A percentile compares a stretch with the other conserved stretches of the same genome.
Conservation (phyloP, 768 basidiomycete genomes). For the Paxillus rubicundulus region DNA sequence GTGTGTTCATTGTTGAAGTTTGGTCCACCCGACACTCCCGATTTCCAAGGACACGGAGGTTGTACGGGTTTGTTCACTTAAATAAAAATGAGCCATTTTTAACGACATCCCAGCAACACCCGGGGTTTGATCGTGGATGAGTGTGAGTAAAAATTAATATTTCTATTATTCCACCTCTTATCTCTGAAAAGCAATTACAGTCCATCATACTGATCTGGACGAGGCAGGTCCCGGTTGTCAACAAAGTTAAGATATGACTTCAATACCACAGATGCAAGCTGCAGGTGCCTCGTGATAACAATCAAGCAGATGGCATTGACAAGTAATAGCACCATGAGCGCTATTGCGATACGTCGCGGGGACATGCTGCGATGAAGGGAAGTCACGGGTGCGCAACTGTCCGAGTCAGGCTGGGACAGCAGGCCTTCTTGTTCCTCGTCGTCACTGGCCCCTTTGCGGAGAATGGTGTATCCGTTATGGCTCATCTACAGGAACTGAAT, state of each 20-base stretch:
- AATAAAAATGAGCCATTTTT: background rate
- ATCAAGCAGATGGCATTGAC: conserved; percentile 25
- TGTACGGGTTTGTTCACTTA: too few relatives aligned
- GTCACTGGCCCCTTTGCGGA: conserved; percentile 8
- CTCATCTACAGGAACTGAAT: conserved; percentile 16
- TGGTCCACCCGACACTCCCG: background rate
- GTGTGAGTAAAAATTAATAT: background rate
- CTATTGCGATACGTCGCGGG: conserved; percentile 13
- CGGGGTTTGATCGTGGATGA: background rate
- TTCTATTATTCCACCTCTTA: background rate
- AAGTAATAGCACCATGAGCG: conserved; percentile 18
- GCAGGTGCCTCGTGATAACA: conserved; percentile 14
- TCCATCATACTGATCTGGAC: conserved; percentile 31
- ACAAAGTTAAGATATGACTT: conserved; percentile 16
- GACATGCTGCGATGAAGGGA: background rate
- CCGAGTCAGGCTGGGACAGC: conserved; percentile 7
- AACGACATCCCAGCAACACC: background rate
- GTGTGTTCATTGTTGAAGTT: background rate
- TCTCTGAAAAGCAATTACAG: conserved; percentile 13
- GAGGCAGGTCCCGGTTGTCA: conserved; percentile 28
- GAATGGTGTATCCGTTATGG: conserved; percentile 8
- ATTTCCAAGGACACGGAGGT: background rate
- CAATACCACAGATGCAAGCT: conserved; percentile 14
- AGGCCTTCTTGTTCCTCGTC: conserved; percentile 18
- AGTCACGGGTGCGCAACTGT: background rate